These are phyloP conservation scores for Wickerhamiella domercqiae DNA, from an alignment of 805 yeast species.

Conservation along the genomic window DNA sequence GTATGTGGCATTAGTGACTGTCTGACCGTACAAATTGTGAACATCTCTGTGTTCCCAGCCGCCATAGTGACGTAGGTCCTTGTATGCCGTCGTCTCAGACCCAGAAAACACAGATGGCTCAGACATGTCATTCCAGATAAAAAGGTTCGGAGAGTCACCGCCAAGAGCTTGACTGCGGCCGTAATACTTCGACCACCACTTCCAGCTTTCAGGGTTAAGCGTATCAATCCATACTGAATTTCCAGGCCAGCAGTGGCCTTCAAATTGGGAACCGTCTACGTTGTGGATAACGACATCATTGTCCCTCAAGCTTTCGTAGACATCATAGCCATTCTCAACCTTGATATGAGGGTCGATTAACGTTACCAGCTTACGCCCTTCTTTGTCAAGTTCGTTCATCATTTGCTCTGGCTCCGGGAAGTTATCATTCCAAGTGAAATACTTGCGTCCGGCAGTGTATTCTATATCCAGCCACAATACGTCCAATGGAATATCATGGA, in stretches of 20 bases:
- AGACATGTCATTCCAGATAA: slow-evolving; percentile 96
- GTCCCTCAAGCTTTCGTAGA: slow-evolving; percentile 38
- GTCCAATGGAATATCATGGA: slow-evolving; percentile 66
- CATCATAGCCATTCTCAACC: slow-evolving; percentile 36
- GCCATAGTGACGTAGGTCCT: slow-evolving; percentile 63
- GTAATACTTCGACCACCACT: slow-evolving; percentile 41
- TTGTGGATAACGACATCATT: slow-evolving; percentile 33
- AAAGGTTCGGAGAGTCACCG: slow-evolving; percentile 45
- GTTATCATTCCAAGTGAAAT: slow-evolving; percentile 76
- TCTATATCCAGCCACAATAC: slow-evolving; percentile 92
- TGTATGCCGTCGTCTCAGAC: slow-evolving; percentile 83
- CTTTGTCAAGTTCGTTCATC: slow-evolving; percentile 46
- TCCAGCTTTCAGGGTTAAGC: slow-evolving; percentile 43
- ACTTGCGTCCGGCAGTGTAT: slow-evolving; percentile 72
- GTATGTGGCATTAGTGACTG: slow-evolving; percentile 68
- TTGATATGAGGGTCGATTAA: slow-evolving; percentile 90
- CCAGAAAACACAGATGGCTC: slow-evolving; percentile 94
- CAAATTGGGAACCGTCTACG: slow-evolving; percentile 31
- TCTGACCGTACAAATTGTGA: slow-evolving; percentile 72
- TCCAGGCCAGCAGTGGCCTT: slow-evolving; percentile 98
- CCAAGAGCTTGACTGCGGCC: slow-evolving; percentile 34
- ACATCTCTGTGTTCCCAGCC: slow-evolving; percentile 82
- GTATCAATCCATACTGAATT: slow-evolving; percentile 89
- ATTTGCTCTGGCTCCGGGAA: slow-evolving; percentile 65
- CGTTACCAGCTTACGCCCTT: slow-evolving; percentile 69